These are phyloP conservation scores for Hypoxylon rickii DNA, from an alignment of 495 filamentous ascomycete genomes.

Conservation along the genomic window DNA sequence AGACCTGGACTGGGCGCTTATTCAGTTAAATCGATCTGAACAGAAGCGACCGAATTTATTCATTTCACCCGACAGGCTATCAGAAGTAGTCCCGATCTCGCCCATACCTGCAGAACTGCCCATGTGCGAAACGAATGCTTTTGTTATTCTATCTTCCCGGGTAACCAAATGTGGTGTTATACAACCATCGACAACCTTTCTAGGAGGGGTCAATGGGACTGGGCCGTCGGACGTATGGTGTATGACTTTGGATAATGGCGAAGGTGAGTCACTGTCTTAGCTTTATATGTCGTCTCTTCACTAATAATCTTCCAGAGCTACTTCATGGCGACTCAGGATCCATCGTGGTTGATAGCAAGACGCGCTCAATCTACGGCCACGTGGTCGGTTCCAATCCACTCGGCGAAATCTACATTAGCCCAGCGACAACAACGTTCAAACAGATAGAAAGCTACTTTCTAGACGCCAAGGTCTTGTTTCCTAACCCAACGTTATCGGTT, in stretches of 20 bases:
- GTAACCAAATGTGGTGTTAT: background rate
- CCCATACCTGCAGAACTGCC: background rate
- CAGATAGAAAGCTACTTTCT: background rate
- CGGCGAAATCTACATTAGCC: constrained; percentile 31
- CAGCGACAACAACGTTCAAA: background rate
- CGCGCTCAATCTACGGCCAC: constrained; percentile 30
- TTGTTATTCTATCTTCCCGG: background rate
- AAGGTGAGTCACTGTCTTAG: background rate
- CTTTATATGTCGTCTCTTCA: no score
- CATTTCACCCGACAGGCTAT: background rate
- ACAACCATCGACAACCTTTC: background rate
- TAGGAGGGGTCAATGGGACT: constrained; percentile 1
- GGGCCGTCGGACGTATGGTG: background rate
- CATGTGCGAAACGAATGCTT: background rate
- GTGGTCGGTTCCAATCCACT: constrained; percentile 34
- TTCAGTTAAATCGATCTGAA: background rate
- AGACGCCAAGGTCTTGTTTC: background rate
- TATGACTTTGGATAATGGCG: background rate
- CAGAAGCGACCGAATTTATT: constrained; percentile 2
- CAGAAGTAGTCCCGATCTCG: background rate
- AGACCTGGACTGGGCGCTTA: constrained; percentile 2
- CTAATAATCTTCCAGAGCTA: background rate
- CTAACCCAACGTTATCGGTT: background rate
- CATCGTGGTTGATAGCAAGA: constrained; percentile 25
- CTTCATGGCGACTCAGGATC: constrained; percentile 30